phyloP scores from a whole-genome alignment of 371 early-diverging fungal species.

The Coemansia sp. region DNA sequence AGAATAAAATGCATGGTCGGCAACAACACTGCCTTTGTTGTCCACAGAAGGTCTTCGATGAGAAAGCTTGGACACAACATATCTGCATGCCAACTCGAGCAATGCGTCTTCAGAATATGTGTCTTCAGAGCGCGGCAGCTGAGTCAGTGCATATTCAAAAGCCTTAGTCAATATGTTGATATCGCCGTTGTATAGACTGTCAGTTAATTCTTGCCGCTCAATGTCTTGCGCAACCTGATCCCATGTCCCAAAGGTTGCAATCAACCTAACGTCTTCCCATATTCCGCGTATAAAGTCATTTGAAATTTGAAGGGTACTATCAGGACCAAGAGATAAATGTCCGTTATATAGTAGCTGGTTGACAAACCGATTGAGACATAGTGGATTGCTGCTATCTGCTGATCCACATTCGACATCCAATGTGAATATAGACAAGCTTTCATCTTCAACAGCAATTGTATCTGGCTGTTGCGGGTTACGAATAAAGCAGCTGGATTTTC shows the following conservation, averaged over 20 bases:
- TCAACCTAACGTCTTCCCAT: constrained; percentile 3
- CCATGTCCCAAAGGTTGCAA: background rate
- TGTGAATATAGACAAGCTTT: background rate
- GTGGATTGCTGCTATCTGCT: background rate
- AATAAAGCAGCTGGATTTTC: background rate
- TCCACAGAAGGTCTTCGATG: background rate
- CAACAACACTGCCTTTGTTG: background rate
- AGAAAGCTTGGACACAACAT: background rate
- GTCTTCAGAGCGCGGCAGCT: background rate
- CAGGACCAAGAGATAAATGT: background rate
- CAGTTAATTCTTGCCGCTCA: constrained; percentile 7
- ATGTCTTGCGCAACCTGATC: background rate
- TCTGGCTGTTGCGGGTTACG: background rate
- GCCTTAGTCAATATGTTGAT: background rate
- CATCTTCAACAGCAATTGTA: background rate
- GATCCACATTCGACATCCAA: background rate
- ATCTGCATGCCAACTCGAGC: background rate
- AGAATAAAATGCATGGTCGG: background rate
- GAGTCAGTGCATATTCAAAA: background rate
- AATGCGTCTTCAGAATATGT: background rate
- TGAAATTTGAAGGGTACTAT: background rate
- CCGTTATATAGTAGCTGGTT: background rate
- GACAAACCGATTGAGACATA: background rate
- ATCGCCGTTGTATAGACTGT: constrained; percentile 5
- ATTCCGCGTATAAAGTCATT: background rate